phyloP scores from a whole-genome alignment of 2,329 filamentous ascomycete genomes.

The Ophiostoma pallidulum region DNA sequence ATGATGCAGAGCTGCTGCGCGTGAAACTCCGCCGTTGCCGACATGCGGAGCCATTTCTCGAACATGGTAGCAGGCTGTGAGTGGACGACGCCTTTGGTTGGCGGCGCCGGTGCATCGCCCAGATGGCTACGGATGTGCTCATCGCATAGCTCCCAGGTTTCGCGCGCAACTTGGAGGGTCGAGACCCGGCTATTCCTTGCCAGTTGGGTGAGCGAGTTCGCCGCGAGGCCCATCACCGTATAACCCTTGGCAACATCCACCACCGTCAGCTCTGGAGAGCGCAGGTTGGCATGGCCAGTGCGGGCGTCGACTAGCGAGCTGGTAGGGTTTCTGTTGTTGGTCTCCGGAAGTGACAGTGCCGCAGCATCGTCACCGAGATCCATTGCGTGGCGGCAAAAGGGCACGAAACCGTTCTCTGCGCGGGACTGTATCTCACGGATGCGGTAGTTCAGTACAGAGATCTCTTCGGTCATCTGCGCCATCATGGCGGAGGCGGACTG shows the following conservation, averaged over 20 bases:
- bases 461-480: neutral
- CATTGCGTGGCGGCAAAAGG: neutral
- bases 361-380: neutral
- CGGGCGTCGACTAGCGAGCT: neutral
- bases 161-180: no score
- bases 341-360: no score
- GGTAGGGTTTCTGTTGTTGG: neutral
- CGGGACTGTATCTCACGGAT: neutral
- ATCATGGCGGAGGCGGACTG: neutral
- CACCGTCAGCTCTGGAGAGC: neutral
- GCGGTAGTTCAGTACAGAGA: neutral
- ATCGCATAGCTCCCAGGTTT: neutral
- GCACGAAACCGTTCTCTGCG: neutral
- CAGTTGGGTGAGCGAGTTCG: neutral
- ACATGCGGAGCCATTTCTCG: neutral
- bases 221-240: neutral
- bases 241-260: slow-evolving; percentile 4
- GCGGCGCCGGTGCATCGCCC: neutral
- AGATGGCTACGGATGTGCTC: neutral
- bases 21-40: neutral
- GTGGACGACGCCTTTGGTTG: neutral
- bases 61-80: no score
- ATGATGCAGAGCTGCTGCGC: neutral
- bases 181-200: neutral
- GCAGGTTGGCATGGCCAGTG: neutral